A percentile compares a stretch with the other conserved stretches of the same genome.
Evolutionary conservation across 2,329 filamentous ascomycete genomes (phyloP).

Genomic region (Escovopsis weberi): DNA sequence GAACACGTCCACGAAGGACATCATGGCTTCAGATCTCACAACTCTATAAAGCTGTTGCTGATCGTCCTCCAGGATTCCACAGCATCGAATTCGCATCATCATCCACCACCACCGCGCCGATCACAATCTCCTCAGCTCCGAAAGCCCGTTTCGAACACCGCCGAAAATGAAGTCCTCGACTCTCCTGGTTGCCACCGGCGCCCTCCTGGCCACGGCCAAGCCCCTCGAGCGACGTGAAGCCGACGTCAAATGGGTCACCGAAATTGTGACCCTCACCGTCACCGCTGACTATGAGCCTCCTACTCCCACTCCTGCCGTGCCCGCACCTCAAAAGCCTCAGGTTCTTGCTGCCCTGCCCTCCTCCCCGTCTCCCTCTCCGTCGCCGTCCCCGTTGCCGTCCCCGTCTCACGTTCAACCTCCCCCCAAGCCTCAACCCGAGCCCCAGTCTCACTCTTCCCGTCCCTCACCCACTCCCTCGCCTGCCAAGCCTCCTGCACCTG

Average conservation of each 20-base stretch:
- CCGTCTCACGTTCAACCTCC: background rate
- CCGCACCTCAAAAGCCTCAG: constrained; percentile 1
- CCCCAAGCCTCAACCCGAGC: no score
- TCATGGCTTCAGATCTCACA: background rate
- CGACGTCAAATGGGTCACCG: constrained; percentile 26
- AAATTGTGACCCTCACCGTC: constrained; percentile 30
- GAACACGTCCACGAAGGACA: no score
- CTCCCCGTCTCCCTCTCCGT: constrained; percentile 1
- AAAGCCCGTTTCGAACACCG: no score
- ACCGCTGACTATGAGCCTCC: constrained; percentile 11
- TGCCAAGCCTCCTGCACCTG: background rate
- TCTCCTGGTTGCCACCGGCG: constrained; percentile 29
- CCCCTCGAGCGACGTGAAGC: constrained; percentile 28
- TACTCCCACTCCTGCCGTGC: constrained; percentile 4
- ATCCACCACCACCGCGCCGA: background rate
- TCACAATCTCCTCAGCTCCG: background rate
- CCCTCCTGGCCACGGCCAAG: constrained; percentile 29
- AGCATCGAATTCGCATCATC: background rate
- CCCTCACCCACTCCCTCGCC: background rate
- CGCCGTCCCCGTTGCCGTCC: constrained; percentile 1
- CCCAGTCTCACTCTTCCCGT: no score
- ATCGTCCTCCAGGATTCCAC: constrained; percentile 1
- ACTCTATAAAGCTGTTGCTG: constrained; percentile 1
- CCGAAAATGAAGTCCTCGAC: constrained; percentile 36
- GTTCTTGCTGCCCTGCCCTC: background rate